phyloP scores from a whole-genome alignment of 305 asterid species.

The Nicotiana rustica region DNA sequence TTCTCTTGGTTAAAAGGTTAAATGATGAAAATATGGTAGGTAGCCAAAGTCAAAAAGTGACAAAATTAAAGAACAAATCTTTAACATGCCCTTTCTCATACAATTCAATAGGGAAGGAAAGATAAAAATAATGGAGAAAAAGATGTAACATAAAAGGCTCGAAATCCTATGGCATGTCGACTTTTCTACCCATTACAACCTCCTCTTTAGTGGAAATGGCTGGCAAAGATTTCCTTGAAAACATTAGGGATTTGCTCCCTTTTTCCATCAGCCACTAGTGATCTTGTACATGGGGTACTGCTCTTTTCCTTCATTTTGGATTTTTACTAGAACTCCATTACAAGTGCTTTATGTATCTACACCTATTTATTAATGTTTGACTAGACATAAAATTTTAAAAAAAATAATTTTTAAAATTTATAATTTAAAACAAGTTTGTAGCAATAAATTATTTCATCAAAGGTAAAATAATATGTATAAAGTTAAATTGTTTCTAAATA shows the following conservation, averaged over 20 bases:
- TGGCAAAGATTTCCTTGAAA: slow-evolving; percentile 30
- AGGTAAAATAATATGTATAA: too few relatives aligned
- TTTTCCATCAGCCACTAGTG: not conserved
- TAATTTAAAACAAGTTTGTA: not conserved
- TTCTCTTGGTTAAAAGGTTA: not conserved
- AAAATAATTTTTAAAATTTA: too few relatives aligned
- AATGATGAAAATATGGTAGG: slow-evolving; percentile 33
- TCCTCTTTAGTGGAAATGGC: slow-evolving; percentile 1
- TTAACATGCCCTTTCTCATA: slow-evolving; percentile 30
- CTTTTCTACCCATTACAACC: not conserved
- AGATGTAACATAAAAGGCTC: slow-evolving; percentile 18
- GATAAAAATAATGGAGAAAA: not conserved
- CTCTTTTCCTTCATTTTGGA: not conserved
- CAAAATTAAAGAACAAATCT: slow-evolving; percentile 32
- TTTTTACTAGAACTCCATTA: not conserved
- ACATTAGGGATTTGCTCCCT: slow-evolving; percentile 25
- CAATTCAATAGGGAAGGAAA: slow-evolving; percentile 26
- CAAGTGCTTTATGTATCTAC: not conserved
- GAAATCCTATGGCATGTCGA: slow-evolving; percentile 30
- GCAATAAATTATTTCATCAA: too few relatives aligned
- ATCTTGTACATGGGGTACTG: not conserved
- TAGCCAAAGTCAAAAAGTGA: slow-evolving; percentile 37
- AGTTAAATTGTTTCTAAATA: too few relatives aligned
- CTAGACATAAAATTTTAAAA: too few relatives aligned
- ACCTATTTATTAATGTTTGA: too few relatives aligned